Base-by-base conservation (phyloP, 441 rosid genomes). In the Adansonia grandidieri region DNA sequence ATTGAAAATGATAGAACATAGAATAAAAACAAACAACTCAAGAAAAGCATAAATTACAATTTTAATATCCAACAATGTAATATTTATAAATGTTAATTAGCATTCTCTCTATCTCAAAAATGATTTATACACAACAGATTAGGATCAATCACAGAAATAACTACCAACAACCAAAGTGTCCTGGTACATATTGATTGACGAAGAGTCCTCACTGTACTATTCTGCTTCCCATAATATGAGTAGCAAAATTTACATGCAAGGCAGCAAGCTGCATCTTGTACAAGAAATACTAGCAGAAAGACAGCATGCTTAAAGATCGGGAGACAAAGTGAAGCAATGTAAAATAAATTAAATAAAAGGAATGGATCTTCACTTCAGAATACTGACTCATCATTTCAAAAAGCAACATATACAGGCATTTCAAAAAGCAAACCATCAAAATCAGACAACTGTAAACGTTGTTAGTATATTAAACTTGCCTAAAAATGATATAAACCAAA, bases 291-390 rank as follows among this genome's bases (percentile, higher is more conserved):
- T 40, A 14, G 48, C n/a, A 32, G 45, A 4, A 24, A 37, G 5
- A 37, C 48, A 6, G 2, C 13, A 14, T 5, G 19, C 22, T 65
- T 37, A 37, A 65, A 40, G 70, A 14, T 40, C 70, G 15, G 17
- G 5, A 37, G 11, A 9, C 22, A 42, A 65, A 37, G 20, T 14
- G 20, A 65, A 6, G 6, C 32, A 65, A 64, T 13, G 47, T 37
- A 64, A 65, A 65, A 50, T 70, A 70, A 6, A 50, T 70, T 68
- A 20, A 20, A 68, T 11, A 2, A 63, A 13, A 68, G 11, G 22
- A 68, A 48, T 11, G 32, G 61, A 71, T 51, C 40, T 51, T 71
- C 60, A 71, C 40, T 69, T 71, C 74, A 15, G 17, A 40, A 15
- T 37, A 65, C 11, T 63, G 54, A 19, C 54, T 45, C 40, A 17